phyloP scores from a whole-genome alignment of 495 filamentous ascomycete species.

The Neurospora sp. region DNA sequence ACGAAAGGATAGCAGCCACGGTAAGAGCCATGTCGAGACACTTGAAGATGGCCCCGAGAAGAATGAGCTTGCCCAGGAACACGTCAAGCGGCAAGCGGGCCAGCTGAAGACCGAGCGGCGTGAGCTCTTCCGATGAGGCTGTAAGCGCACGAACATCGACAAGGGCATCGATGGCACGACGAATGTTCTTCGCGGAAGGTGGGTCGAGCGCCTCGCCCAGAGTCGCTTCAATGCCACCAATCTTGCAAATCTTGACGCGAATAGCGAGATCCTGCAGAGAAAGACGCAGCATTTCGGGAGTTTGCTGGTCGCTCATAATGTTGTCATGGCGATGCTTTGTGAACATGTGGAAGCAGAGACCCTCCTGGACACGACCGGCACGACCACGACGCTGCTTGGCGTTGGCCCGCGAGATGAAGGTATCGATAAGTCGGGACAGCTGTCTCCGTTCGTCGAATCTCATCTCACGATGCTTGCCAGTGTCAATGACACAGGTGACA shows the following conservation, averaged over 20 bases:
- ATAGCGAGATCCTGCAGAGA: slow-evolving; percentile 90
- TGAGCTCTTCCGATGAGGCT: slow-evolving; percentile 60
- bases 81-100: slow-evolving; percentile 86
- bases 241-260: slow-evolving; percentile 93
- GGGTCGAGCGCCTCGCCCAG: slow-evolving; percentile 85
- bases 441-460: slow-evolving; percentile 85
- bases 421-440: slow-evolving; percentile 78
- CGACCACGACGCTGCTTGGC: slow-evolving; percentile 88
- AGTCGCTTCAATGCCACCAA: slow-evolving; percentile 83
- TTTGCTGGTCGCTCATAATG: slow-evolving; percentile 80
- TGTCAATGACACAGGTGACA: slow-evolving; percentile 89
- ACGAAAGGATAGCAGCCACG: slow-evolving; percentile 84
- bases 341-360: slow-evolving; percentile 91
- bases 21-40: slow-evolving; percentile 85
- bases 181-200: slow-evolving; percentile 82
- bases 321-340: slow-evolving; percentile 75
- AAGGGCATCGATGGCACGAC: slow-evolving; percentile 79
- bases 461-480: slow-evolving; percentile 96
- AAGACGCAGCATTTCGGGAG: slow-evolving; percentile 86
- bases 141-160: slow-evolving; percentile 90
- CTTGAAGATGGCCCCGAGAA: slow-evolving; percentile 73
- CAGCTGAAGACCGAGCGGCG: slow-evolving; percentile 73
- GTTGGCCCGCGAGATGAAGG: slow-evolving; percentile 88
- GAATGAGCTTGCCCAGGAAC: slow-evolving; percentile 84
- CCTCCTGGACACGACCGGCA: slow-evolving; percentile 91